These are phyloP conservation scores for Notholithocarpus densiflorus DNA, from an alignment of 306 rosid species.

Conservation along the genomic window DNA sequence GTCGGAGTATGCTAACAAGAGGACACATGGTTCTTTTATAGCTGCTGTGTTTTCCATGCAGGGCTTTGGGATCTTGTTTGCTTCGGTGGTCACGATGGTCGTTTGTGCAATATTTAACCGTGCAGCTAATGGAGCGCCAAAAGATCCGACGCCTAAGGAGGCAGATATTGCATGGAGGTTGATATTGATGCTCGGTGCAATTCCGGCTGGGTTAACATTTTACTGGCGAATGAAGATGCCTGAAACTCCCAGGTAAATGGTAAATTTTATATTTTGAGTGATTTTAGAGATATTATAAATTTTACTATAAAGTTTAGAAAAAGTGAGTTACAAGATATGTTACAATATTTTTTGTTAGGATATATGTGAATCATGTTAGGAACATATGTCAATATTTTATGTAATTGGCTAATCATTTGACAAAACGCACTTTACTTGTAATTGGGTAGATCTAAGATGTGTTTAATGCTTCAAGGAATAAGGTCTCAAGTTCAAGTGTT, in stretches of 20 bases:
- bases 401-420: too few relatives aligned
- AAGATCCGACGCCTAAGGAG: constrained; percentile 25
- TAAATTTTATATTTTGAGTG: not conserved
- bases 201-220: constrained; percentile 75
- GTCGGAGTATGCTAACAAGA: constrained; percentile 84
- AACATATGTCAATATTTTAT: too few relatives aligned
- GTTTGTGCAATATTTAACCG: constrained; percentile 47
- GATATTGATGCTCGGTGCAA: constrained; percentile 58
- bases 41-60: constrained; percentile 87
- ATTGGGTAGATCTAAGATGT: too few relatives aligned
- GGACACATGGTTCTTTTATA: constrained; percentile 67
- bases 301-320: too few relatives aligned
- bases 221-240: constrained; percentile 94
- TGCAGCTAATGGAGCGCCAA: not conserved
- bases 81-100: constrained; percentile 50
- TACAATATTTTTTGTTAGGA: too few relatives aligned
- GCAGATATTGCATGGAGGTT: constrained; percentile 76
- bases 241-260: constrained; percentile 71
- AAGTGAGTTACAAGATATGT: too few relatives aligned
- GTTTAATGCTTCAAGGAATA: too few relatives aligned
- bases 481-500: too few relatives aligned
- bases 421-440: too few relatives aligned
- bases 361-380: too few relatives aligned
- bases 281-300: too few relatives aligned
- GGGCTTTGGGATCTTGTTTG: constrained; percentile 67